Conservation (phyloP, 768 basidiomycete genomes). For the Podaxis sp. region DNA sequence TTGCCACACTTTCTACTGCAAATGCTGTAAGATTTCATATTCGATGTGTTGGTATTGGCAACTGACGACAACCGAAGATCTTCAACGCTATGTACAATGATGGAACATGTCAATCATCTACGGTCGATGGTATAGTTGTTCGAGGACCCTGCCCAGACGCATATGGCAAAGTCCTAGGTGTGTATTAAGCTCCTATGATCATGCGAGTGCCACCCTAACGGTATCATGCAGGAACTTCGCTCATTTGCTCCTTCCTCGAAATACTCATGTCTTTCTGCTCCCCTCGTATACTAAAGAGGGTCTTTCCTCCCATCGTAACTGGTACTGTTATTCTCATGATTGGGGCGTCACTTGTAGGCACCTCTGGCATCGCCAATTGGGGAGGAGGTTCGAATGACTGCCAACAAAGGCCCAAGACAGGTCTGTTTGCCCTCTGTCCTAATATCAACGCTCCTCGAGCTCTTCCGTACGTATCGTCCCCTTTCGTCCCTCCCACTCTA, state of each 20-base stretch:
- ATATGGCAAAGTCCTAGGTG: constrained; percentile 74
- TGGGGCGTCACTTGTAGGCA: constrained; percentile 71
- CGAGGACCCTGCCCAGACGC: constrained; percentile 71
- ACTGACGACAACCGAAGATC: constrained; percentile 36
- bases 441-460: constrained; percentile 66
- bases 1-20: constrained; percentile 73
- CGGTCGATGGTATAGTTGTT: constrained; percentile 54
- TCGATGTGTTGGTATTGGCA: background rate
- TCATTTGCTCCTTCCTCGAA: constrained; percentile 76
- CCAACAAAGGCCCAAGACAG: constrained; percentile 49
- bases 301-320: constrained; percentile 82
- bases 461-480: constrained; percentile 41
- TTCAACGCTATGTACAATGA: constrained; percentile 75
- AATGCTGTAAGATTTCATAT: constrained; percentile 39
- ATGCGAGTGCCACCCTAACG: background rate
- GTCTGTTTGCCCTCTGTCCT: constrained; percentile 71
- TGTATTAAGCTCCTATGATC: constrained; percentile 9
- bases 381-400: constrained; percentile 81
- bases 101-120: constrained; percentile 68
- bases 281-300: constrained; percentile 50
- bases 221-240: constrained; percentile 52
- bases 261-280: constrained; percentile 79
- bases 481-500: background rate
- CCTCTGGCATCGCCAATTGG: constrained; percentile 76
- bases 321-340: constrained; percentile 80